A percentile compares a stretch with the other conserved stretches of the same genome.
phyloP scores from a whole-genome alignment of 164 flowering plant species.

The Aristolochia californica region DNA sequence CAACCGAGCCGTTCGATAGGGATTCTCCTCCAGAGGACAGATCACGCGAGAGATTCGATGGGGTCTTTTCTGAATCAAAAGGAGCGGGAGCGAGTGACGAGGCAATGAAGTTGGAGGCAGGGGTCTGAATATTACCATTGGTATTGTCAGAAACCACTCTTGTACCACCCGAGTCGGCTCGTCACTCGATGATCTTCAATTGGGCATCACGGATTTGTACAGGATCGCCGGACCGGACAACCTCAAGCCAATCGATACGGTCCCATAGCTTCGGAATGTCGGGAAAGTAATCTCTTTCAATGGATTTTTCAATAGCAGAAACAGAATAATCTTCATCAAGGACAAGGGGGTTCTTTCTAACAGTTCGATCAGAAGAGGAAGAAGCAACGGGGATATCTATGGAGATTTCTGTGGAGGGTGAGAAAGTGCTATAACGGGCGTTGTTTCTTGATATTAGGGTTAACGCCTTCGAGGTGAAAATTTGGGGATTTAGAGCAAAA shows the following conservation, averaged over 20 bases:
- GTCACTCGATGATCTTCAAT: too few relatives aligned
- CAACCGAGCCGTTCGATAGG: slow-evolving; percentile 14
- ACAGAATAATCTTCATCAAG: slow-evolving; percentile 86
- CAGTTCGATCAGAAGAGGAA: background rate
- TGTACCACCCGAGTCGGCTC: slow-evolving; percentile 23
- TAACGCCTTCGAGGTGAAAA: too few relatives aligned
- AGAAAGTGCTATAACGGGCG: slow-evolving; percentile 50
- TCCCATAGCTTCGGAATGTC: too few relatives aligned
- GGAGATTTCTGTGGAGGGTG: slow-evolving; percentile 33
- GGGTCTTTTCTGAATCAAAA: slow-evolving; percentile 34
- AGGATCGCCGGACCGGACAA: too few relatives aligned
- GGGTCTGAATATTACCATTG: slow-evolving; percentile 31
- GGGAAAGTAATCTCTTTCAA: too few relatives aligned
- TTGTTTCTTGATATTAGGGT: too few relatives aligned
- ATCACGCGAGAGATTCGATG: slow-evolving; percentile 4
- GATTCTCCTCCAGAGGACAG: background rate
- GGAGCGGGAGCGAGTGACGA: slow-evolving; percentile 26
- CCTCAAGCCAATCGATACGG: too few relatives aligned
- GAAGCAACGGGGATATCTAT: slow-evolving; percentile 10
- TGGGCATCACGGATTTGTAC: too few relatives aligned
- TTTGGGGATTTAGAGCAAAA: too few relatives aligned
- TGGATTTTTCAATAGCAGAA: slow-evolving; percentile 69
- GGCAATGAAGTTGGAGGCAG: slow-evolving; percentile 30
- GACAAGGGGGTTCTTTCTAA: slow-evolving; percentile 22
- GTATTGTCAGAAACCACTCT: slow-evolving; percentile 3